Conservation (phyloP, 306 rosid genomes). For the Sechiopsis laciniata region DNA sequence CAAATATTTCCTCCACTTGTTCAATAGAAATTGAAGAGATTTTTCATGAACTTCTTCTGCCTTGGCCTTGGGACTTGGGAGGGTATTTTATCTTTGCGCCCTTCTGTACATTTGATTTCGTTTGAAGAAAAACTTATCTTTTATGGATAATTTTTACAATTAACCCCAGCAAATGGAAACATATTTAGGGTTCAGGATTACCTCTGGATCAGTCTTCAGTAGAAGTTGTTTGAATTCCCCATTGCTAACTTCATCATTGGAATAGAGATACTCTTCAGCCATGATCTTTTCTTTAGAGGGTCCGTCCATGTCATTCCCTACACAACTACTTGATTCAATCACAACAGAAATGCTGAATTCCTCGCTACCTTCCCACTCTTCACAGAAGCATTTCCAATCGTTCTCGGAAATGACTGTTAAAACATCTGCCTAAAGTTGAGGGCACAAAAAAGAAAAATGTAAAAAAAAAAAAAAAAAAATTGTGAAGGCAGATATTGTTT, state of each 20-base stretch:
- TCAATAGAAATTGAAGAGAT: not conserved
- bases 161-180: not conserved
- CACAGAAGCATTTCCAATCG: conserved; percentile 91
- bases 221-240: conserved; percentile 48
- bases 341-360: conserved; percentile 58
- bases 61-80: not conserved
- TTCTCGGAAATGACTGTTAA: conserved; percentile 66
- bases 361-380: conserved; percentile 74
- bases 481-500: conserved; percentile 17
- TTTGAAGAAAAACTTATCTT: not conserved
- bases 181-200: conserved; percentile 27
- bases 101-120: not conserved
- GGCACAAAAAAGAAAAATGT: conserved; percentile 26
- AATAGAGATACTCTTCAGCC: conserved; percentile 43
- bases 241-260: conserved; percentile 44
- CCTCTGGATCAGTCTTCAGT: conserved; percentile 81
- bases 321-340: conserved; percentile 40
- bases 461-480: conserved; percentile 22
- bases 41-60: not conserved
- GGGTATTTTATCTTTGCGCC: not conserved
- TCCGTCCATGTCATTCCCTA: conserved; percentile 37
- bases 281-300: conserved; percentile 38
- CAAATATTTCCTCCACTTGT: not conserved
- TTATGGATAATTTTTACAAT: conserved; percentile 1
- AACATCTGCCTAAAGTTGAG: conserved; percentile 63